Conservation (phyloP, 495 filamentous ascomycete genomes). For the Penicillium flavigenum region DNA sequence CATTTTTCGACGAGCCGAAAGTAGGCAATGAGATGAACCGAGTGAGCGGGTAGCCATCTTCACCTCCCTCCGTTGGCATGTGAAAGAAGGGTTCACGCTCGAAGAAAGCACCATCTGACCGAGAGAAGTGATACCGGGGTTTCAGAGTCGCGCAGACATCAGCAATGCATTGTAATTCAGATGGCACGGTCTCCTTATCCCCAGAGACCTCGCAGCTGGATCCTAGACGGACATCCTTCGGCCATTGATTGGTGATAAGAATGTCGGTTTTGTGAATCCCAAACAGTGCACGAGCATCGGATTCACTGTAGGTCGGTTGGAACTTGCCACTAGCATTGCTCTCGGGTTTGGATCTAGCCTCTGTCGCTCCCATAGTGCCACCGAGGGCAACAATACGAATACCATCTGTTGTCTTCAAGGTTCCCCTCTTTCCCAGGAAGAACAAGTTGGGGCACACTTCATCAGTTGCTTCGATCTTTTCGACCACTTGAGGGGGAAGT, state of each 20-base stretch:
- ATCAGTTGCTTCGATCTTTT: conserved; percentile 72
- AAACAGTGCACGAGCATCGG: conserved; percentile 71
- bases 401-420: conserved; percentile 85
- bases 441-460: conserved; percentile 85
- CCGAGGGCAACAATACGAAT: conserved; percentile 80
- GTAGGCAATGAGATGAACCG: conserved; percentile 86
- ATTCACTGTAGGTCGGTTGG: conserved; percentile 57
- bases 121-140: conserved; percentile 85
- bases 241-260: conserved; percentile 84
- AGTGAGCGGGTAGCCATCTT: conserved; percentile 60
- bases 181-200: conserved; percentile 34
- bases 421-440: conserved; percentile 80
- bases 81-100: conserved; percentile 95
- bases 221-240: conserved; percentile 61
- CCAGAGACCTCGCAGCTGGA: conserved; percentile 56
- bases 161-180: conserved; percentile 57
- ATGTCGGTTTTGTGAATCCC: conserved; percentile 79
- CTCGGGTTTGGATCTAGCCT: conserved; percentile 22
- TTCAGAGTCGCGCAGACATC: conserved; percentile 74
- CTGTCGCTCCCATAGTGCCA: conserved; percentile 44
- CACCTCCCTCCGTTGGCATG: conserved; percentile 51
- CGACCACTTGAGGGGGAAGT: conserved; percentile 65
- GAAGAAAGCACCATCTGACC: conserved; percentile 67
- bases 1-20: conserved; percentile 73
- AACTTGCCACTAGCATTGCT: conserved; percentile 28